Evolutionary conservation across 495 filamentous ascomycete genomes (phyloP).

Genomic region (Neurospora sp.): DNA sequence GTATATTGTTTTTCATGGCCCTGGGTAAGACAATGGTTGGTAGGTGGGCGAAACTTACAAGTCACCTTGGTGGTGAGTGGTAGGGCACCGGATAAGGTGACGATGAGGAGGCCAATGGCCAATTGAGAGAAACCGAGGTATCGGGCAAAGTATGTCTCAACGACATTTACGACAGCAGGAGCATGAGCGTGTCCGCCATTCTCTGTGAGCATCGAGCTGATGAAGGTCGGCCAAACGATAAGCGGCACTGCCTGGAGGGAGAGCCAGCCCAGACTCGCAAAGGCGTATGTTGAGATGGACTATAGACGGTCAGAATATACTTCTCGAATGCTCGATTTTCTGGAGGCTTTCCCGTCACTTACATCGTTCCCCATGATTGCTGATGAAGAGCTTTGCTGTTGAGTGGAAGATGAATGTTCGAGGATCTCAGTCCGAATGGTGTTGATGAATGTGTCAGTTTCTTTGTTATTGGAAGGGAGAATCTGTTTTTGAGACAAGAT

Average conservation of each 20-base stretch:
- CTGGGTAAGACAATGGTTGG: not conserved
- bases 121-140: slow-evolving; percentile 57
- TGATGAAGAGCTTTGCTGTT: not conserved
- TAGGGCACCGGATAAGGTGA: slow-evolving; percentile 67
- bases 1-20: not conserved
- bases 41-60: slow-evolving; percentile 13
- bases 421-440: not conserved
- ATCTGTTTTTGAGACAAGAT: not conserved
- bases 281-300: slow-evolving; percentile 59
- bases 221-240: slow-evolving; percentile 53
- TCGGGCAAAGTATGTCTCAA: slow-evolving; percentile 70
- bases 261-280: slow-evolving; percentile 58
- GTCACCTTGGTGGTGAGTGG: slow-evolving; percentile 47
- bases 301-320: slow-evolving; percentile 15
- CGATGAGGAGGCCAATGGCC: slow-evolving; percentile 50
- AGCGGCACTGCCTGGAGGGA: slow-evolving; percentile 55
- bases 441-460: not conserved
- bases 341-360: not conserved
- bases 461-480: not conserved
- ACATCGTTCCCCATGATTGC: not conserved
- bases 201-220: slow-evolving; percentile 32
- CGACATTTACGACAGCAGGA: slow-evolving; percentile 24
- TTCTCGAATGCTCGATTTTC: not conserved
- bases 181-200: not conserved
- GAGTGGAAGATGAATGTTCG: not conserved